A percentile compares a stretch with the other conserved stretches of the same genome.
phyloP scores from a whole-genome alignment of 106 monocot species.

The Cymbidium sinense region DNA sequence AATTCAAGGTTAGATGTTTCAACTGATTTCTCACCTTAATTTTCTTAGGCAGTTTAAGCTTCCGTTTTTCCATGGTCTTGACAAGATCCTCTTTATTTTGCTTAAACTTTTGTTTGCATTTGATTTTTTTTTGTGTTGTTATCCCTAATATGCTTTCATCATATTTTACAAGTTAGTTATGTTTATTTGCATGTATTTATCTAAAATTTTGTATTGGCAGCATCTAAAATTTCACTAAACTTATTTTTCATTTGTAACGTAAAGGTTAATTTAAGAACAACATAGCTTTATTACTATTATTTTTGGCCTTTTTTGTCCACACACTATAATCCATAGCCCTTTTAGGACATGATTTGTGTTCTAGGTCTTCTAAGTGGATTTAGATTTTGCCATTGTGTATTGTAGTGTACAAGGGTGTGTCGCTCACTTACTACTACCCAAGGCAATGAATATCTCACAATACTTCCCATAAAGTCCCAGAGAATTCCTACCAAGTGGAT shows the following conservation, averaged over 20 bases:
- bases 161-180: background rate
- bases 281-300: background rate
- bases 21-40: background rate
- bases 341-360: no score
- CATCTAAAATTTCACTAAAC: background rate
- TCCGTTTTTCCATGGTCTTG: background rate
- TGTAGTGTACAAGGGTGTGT: no score
- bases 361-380: no score
- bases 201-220: background rate
- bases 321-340: no score
- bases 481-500: no score
- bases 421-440: no score
- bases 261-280: background rate
- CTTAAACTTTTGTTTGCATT: background rate
- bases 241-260: background rate
- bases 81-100: background rate
- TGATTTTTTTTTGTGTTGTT: background rate
- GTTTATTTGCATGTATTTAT: background rate
- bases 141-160: background rate
- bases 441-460: no score
- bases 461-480: no score
- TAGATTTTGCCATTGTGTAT: no score
- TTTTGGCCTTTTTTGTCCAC: background rate
- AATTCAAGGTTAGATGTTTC: constrained; percentile 36
- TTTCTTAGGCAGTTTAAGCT: background rate